Conservation (phyloP, 192 early-diverging fungal genomes). For the Phlyctochytrium bullatum region DNA sequence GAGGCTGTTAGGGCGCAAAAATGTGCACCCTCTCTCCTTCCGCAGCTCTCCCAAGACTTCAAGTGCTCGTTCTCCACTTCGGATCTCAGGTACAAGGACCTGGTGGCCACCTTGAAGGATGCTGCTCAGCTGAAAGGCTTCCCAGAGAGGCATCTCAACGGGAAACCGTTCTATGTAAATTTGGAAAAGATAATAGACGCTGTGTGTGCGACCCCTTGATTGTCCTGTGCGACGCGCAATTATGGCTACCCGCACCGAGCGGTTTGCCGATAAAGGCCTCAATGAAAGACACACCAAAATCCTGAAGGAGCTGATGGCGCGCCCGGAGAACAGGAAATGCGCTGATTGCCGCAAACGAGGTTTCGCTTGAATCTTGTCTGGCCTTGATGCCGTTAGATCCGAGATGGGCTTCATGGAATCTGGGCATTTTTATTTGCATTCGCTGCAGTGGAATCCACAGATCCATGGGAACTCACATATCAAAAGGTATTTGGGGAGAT, state of each 20-base stretch:
- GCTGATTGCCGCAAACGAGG: slow-evolving; percentile 82
- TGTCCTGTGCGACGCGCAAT: too few species aligned
- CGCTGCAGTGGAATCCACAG: slow-evolving; percentile 83
- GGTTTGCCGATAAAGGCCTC: slow-evolving; percentile 65
- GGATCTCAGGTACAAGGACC: too few species aligned
- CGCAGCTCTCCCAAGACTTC: too few species aligned
- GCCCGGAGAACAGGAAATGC: slow-evolving; percentile 69
- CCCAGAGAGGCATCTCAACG: too few species aligned
- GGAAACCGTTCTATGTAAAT: too few species aligned
- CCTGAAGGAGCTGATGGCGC: slow-evolving; percentile 67
- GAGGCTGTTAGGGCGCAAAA: too few species aligned
- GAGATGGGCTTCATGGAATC: slow-evolving; percentile 82
- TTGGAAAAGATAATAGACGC: too few species aligned
- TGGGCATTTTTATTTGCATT: slow-evolving; percentile 93
- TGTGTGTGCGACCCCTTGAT: too few species aligned
- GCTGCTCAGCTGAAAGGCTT: too few species aligned
- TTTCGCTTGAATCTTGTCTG: slow-evolving; percentile 19
- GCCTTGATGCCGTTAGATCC: slow-evolving; percentile 46
- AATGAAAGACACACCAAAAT: slow-evolving; percentile 71
- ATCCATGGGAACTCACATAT: slow-evolving; percentile 81
- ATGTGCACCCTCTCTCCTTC: too few species aligned
- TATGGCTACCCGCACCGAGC: slow-evolving; percentile 58
- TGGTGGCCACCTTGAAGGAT: too few species aligned
- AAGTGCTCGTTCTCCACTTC: too few species aligned
- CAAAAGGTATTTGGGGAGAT: slow-evolving; percentile 59